A percentile compares a stretch with the other conserved stretches of the same genome.
phyloP scores from a whole-genome alignment of 345 rosid genomes.

The Schrenkiella parvula region DNA sequence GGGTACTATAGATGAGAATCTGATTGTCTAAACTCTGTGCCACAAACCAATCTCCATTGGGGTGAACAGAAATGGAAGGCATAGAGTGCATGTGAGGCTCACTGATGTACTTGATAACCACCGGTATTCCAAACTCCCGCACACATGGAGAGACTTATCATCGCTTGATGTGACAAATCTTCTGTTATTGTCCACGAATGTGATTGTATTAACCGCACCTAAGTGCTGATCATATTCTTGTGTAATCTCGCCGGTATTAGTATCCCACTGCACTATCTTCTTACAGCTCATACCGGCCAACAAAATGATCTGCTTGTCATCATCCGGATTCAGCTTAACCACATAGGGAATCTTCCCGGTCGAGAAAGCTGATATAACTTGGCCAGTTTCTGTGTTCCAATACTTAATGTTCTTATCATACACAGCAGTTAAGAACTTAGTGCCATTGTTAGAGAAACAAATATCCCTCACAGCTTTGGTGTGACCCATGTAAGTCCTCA shows the following conservation, averaged over 20 bases:
- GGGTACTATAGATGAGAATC: conserved; percentile 79
- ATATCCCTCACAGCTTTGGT: conserved; percentile 92
- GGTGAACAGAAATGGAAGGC: conserved; percentile 92
- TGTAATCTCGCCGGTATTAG: conserved; percentile 81
- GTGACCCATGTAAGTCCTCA: conserved; percentile 99
- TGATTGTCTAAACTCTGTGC: conserved; percentile 98
- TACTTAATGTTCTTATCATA: conserved; percentile 95
- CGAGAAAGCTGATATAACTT: conserved; percentile 84
- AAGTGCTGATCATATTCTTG: conserved; percentile 88
- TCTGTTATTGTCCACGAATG: conserved; percentile 92
- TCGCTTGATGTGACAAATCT: conserved; percentile 97
- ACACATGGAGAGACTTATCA: conserved; percentile 97
- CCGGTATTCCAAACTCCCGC: conserved; percentile 98
- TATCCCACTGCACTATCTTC: conserved; percentile 99
- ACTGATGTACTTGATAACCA: conserved; percentile 94
- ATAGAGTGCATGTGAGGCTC: conserved; percentile 99
- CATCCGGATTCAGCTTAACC: conserved; percentile 88
- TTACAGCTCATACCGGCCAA: conserved; percentile 99
- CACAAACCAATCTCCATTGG: conserved; percentile 90
- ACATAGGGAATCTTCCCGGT: conserved; percentile 94
- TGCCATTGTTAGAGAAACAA: conserved; percentile 89
- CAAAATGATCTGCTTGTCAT: conserved; percentile 89
- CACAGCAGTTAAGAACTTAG: conserved; percentile 88
- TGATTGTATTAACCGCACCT: conserved; percentile 93
- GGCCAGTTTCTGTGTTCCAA: conserved; percentile 97